Base-by-base conservation (phyloP, 768 basidiomycete species). In the Trichaptum fuscoviolaceum region DNA sequence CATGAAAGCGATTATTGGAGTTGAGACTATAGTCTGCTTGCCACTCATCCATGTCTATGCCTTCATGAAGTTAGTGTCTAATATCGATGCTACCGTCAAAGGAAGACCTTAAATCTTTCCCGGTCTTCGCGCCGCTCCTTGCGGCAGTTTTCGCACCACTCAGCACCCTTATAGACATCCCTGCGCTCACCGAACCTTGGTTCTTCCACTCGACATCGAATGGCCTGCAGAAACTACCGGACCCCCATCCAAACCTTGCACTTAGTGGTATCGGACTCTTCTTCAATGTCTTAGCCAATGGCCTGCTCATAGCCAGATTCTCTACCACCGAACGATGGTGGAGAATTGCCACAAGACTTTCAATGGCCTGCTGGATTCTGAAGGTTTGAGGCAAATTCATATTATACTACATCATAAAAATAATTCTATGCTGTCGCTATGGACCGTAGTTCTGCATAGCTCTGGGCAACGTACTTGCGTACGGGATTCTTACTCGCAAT, bases 131-230 rank as follows among this genome's bases (percentile, higher is more conserved):
- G 26, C 77, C 76, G 2, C 65, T 79, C 27, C 65, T 76, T 20
- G 72, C 76, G 0, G 76, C 77, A 17, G 70, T 78, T 26, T 63
- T 76, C 6, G 77, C 78, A 7, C 78, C 78, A 2, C 67, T 79
- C 8, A 70, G 73, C 4, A 77, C 75, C n/a, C 67, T 79, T 58
- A 62, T 77, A 15, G 76, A 78, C 62, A 77, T 79, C 26, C 78
- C 78, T 5, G 77, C 76, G 2, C 66, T 79, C 24, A 71, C 72
- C 7, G 74, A 76, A 64, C 69, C 72, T 70, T 64, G 23, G 10
- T 24, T 60, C 7, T 27, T 27, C 52, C 24, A 17, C 27, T 20
- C 36, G n/a, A 75, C 77, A 65, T 58, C 63, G n/a, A 61, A 57
- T 57, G 35, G 75, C 62, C 75, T 73, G 3, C 63, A 62, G 4